Base-by-base conservation (phyloP, 352 stramenopile genomes). In the Phytopythium ostracodes region DNA sequence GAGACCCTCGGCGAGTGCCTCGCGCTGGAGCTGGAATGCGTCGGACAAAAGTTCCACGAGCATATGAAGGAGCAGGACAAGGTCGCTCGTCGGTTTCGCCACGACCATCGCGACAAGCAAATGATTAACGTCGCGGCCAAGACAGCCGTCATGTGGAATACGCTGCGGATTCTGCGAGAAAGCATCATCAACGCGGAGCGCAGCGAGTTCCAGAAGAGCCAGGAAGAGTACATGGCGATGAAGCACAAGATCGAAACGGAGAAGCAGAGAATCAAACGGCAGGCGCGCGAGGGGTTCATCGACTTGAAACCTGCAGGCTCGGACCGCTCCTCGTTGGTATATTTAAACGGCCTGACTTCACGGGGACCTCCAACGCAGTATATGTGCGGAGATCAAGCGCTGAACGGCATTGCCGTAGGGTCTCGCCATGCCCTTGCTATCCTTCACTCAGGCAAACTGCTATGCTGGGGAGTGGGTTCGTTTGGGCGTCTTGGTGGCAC, bases 61-160 rank as follows among this genome's bases (percentile, higher is more conserved):
- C 70, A 89, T 53, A 77, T 93, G 75, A 91, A 90, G 47, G 69
- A 81, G 2, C 77, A 90, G 57, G 84, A 93, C 54, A 76, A 79
- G 33, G 56, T 82, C 10, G 73, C 76, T 15, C 64, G 78, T 20
- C 67, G 65, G 14, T 70, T 82, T 35, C 79, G 73, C 20, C 82
- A 88, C 25, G 78, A 88, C 22, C 77, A 73, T 7, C 71, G 72
- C 11, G 77, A 88, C 11, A 73, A 63, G 8, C 64, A 67, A 12
- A 36, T 86, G 44, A 61, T 78, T 17, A 56, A 18, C 14, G 51
- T 89, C 0, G 52, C 77, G 15, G 52, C 64, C 11, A 80, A 76
- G 55, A 64, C 66, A 2, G 81, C 64, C 6, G 59, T 73, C 40
- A 54, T 88, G 0, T 91, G 82, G 82, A 73, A 73, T 52, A 75